Evolutionary conservation across 148 eudicot species (phyloP), one percentile per base, ranked within the genome.

Genomic region (Rhododendron henanense): DNA sequence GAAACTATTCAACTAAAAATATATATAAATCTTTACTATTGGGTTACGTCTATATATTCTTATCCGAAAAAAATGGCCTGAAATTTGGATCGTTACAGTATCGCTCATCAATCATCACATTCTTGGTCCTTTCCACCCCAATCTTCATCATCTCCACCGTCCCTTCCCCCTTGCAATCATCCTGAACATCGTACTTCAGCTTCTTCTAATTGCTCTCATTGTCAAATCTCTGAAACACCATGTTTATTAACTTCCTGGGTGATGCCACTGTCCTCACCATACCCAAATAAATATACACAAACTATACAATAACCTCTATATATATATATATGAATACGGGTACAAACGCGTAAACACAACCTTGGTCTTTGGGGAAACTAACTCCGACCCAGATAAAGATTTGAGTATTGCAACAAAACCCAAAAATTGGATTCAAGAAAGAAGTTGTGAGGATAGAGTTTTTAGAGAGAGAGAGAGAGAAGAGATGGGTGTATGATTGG

Each of bases 91-190:
- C 1, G 35, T 33, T 33, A 33, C 1, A 33, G 98, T 97, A 83
- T 97, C 99, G 81, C 99, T 97, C 99, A 97, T 97, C 89, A 97
- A 91, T 97, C 85, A 97, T 89, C 31, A 97, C 99, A 91, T 91
- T 97, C 74, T 95, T 97, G 39, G 96, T 90, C 86, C 99, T 91
- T 82, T 95, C 88, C 41, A 98, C 99, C 5, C 96, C 98, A 82
- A 97, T 89, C 86, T 97, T 95, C 79, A 93, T 89, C 94, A 95
- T 87, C 81, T 97, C 99, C 97, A 95, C 93, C 7, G 90, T 96
- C 31, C 89, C 93, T 81, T 81, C 94, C 5, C 91, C 98, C 25
- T 93, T 92, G 55, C 90, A 93, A 4, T 92, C 97, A 28, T 94
- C 96, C 0, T 91, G 83, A 31, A 88, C 81, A 44, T 86, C 89